phyloP scores from a whole-genome alignment of 2,329 filamentous ascomycete species.

The Epichloe hybrida region DNA sequence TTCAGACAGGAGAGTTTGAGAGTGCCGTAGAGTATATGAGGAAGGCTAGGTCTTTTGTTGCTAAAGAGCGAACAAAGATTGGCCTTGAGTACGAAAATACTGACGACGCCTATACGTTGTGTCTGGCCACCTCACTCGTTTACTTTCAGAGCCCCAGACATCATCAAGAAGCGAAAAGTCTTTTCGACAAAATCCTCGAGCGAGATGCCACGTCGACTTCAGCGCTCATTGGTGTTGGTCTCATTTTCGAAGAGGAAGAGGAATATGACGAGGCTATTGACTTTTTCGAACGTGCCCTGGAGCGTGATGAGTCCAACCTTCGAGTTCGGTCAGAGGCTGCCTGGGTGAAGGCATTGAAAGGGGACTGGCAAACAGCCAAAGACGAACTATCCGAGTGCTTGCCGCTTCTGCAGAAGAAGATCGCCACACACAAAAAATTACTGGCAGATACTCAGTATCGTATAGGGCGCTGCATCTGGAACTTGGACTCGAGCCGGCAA shows the following conservation, averaged over 20 bases:
- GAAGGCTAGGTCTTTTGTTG: slow-evolving; percentile 51
- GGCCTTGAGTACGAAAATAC: slow-evolving; percentile 58
- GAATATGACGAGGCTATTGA: slow-evolving; percentile 71
- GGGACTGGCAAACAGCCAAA: slow-evolving; percentile 56
- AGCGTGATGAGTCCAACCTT: slow-evolving; percentile 59
- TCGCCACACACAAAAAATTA: slow-evolving; percentile 48
- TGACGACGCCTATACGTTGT: slow-evolving; percentile 60
- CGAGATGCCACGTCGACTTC: slow-evolving; percentile 64
- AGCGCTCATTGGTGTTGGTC: slow-evolving; percentile 76
- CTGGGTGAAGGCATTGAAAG: slow-evolving; percentile 79
- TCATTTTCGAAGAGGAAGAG: slow-evolving; percentile 88
- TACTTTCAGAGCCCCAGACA: slow-evolving; percentile 83
- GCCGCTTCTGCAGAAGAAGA: slow-evolving; percentile 47
- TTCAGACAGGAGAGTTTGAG: slow-evolving; percentile 74
- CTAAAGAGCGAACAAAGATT: slow-evolving; percentile 48
- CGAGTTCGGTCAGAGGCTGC: slow-evolving; percentile 75
- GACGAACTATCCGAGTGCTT: slow-evolving; percentile 59
- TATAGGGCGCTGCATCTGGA: slow-evolving; percentile 78
- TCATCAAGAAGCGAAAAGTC: slow-evolving; percentile 72
- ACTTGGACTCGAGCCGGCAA: slow-evolving; percentile 57
- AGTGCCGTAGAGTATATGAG: slow-evolving; percentile 67
- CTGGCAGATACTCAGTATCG: slow-evolving; percentile 77
- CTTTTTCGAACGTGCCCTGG: slow-evolving; percentile 64
- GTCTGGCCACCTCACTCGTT: slow-evolving; percentile 76
- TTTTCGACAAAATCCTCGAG: slow-evolving; percentile 71